A percentile compares a stretch with the other conserved stretches of the same genome.
Conservation (phyloP, 2,329 filamentous ascomycete species). For the Beauveria sp. region DNA sequence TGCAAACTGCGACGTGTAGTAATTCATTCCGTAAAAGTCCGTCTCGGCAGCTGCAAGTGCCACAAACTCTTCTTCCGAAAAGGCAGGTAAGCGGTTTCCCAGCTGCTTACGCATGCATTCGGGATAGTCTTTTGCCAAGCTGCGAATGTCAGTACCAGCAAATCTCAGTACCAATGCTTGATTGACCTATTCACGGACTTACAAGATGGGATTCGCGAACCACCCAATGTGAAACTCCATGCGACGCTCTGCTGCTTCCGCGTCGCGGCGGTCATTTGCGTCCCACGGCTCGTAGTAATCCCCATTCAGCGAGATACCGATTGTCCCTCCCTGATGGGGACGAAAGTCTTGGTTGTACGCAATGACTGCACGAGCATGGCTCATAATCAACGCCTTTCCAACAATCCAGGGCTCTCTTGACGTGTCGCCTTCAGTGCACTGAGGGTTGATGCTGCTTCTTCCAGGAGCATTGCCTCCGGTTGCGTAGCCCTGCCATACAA, state of each 20-base stretch:
- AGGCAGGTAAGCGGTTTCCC: constrained; percentile 22
- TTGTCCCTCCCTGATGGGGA: constrained; percentile 21
- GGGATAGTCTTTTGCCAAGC: constrained; percentile 26
- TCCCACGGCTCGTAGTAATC: constrained; percentile 32
- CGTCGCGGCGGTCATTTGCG: constrained; percentile 16
- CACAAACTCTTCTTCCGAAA: constrained; percentile 21
- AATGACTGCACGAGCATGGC: constrained; percentile 25
- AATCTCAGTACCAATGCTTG: background rate
- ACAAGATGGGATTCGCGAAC: constrained; percentile 33
- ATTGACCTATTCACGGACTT: constrained; percentile 6
- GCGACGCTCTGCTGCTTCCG: constrained; percentile 24
- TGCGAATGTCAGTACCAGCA: constrained; percentile 1
- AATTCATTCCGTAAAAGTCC: constrained; percentile 35
- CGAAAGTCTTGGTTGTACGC: constrained; percentile 27
- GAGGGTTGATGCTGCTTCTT: constrained; percentile 19
- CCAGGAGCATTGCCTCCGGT: constrained; percentile 29
- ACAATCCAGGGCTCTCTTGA: constrained; percentile 30
- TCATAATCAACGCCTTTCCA: constrained; percentile 28
- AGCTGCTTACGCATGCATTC: constrained; percentile 28
- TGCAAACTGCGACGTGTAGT: constrained; percentile 31
- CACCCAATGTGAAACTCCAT: constrained; percentile 33
- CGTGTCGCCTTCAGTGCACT: constrained; percentile 22
- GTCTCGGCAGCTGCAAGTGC: constrained; percentile 19
- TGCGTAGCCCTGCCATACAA: constrained; percentile 21
- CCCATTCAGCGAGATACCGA: constrained; percentile 30